Conservation (phyloP, 169 alveolate species). For the Pseudocohnilembus persalinus region DNA sequence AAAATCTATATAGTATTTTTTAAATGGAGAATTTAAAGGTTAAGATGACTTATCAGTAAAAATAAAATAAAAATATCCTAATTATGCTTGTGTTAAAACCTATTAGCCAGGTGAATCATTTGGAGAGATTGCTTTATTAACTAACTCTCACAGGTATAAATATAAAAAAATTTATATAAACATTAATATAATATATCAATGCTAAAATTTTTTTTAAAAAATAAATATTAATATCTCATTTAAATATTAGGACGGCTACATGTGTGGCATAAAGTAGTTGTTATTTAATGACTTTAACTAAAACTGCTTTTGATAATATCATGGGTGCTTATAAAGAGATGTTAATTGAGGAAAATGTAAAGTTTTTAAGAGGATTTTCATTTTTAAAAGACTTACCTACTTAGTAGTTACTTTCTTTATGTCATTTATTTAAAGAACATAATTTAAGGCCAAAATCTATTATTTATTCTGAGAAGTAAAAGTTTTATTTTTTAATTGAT, state of each 20-base stretch:
- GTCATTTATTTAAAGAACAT: constrained; percentile 18
- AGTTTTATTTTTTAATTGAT: background rate
- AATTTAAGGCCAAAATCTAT: constrained; percentile 1
- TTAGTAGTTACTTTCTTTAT: background rate
- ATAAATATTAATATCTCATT: background rate
- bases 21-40: background rate
- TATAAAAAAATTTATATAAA: background rate
- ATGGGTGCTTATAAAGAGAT: constrained; percentile 17
- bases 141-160: constrained; percentile 7
- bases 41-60: background rate
- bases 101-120: constrained; percentile 8
- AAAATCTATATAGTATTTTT: background rate
- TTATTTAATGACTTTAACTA: constrained; percentile 6
- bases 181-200: background rate
- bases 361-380: constrained; percentile 10
- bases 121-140: constrained; percentile 14
- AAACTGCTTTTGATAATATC: constrained; percentile 7
- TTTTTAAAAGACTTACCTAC: constrained; percentile 16
- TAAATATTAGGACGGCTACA: background rate
- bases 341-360: constrained; percentile 1
- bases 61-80: background rate
- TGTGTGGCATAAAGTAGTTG: constrained; percentile 1
- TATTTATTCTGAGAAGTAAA: constrained; percentile 7
- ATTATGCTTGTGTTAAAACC: background rate
- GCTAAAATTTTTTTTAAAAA: background rate